Base-by-base conservation (phyloP, 108 stramenopile species). In the Cylindrotheca fusiformis region DNA sequence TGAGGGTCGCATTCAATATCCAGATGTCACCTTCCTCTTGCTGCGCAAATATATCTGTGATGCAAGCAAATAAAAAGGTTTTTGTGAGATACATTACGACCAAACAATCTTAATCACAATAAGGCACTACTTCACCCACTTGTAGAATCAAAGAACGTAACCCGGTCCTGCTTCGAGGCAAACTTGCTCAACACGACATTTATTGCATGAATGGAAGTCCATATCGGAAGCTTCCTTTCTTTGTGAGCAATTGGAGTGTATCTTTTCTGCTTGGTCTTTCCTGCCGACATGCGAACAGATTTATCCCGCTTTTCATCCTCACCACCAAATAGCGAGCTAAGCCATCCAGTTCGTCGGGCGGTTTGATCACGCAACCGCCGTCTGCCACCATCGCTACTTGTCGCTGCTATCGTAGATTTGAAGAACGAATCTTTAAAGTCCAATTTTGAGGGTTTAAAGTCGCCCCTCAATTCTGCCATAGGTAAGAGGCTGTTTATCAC, bases 101-200 rank as follows among this genome's bases (percentile, higher is more conserved):
- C n/a, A n/a, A n/a, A n/a, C n/a, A n/a, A n/a, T n/a, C n/a, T n/a
- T n/a, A n/a, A n/a, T n/a, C n/a, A n/a, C n/a, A n/a, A n/a, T n/a
- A n/a, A n/a, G n/a, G n/a, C n/a, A n/a, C n/a, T n/a, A n/a, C n/a
- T n/a, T n/a, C 14, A 41, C 36, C 14, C 14, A 41, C 36, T 41
- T 14, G 88, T 90, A 10, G 85, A 77, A 77, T 93, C 91, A 70
- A 90, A 93, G 70, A 90, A 93, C 6, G 62, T 69, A 30, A 93
- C 81, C 5, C 67, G 32, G 20, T 66, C 64, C 44, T 80, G 68
- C 52, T 78, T 78, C 30, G 59, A 23, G 23, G 69, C 68, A 68
- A 93, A 93, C 48, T 84, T 76, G 10, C 61, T 57, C 21, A 93
- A 68, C 48, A 85, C 71, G 27, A 64, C 63, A 52, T 93, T 93